phyloP scores from a whole-genome alignment of 2,329 filamentous ascomycete genomes.

The Colletotrichum camelliae region DNA sequence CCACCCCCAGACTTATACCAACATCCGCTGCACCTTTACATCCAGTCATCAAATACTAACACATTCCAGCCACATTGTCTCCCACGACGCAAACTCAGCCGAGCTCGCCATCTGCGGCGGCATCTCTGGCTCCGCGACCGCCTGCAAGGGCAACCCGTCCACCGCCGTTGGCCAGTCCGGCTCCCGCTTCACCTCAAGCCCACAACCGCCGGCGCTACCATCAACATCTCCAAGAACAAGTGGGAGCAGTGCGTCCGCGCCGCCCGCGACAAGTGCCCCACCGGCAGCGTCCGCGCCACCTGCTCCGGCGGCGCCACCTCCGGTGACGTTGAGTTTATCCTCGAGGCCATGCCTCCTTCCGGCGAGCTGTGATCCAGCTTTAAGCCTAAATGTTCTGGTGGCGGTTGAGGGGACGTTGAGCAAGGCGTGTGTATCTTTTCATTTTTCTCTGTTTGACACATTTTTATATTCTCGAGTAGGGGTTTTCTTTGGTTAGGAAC shows the following conservation, averaged over 20 bases:
- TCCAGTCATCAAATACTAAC: neutral
- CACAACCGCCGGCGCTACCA: constrained; percentile 47
- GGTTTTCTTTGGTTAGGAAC: neutral
- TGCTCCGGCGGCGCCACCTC: constrained; percentile 53
- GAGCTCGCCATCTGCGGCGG: constrained; percentile 57
- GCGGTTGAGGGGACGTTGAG: constrained; percentile 6
- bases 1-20: neutral
- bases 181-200: constrained; percentile 52
- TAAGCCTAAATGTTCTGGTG: neutral
- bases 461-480: neutral
- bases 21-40: neutral
- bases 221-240: constrained; percentile 56
- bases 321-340: constrained; percentile 48
- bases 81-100: constrained; percentile 55
- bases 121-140: constrained; percentile 49
- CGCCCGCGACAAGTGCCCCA: constrained; percentile 55
- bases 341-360: neutral
- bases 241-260: constrained; percentile 62
- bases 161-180: constrained; percentile 51
- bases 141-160: constrained; percentile 50
- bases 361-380: neutral
- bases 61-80: constrained; percentile 40
- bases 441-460: neutral
- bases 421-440: neutral
- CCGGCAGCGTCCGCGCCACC: constrained; percentile 50